Base-by-base conservation (phyloP, 2,329 filamentous ascomycete genomes). In the Colletotrichum paranaense region DNA sequence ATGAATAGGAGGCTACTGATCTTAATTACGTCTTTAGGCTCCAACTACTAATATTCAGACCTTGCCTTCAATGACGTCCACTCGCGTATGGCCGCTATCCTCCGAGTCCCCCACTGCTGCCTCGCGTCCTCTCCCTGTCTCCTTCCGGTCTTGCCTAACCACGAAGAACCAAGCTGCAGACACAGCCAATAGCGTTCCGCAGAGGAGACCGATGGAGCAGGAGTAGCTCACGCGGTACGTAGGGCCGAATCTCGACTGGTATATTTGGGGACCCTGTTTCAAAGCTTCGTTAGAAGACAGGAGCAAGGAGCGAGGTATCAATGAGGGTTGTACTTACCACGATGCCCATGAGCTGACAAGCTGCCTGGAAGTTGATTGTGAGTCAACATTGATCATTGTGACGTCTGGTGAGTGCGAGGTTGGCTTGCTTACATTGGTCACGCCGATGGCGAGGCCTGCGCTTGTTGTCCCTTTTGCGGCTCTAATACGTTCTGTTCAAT, bases 221-320 rank as follows among this genome's bases (percentile, higher is more conserved):
- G 78, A 77, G 75, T 81, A 84, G 73, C 81, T 83, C 14, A 84
- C 78, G 8, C 75, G 76, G 76, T 84, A 84, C 2, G 76, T 79
- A 32, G 82, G 83, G 1, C 82, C 82, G 71, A 83, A 84, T 68
- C 78, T 83, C 4, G 79, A 67, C 68, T 83, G 81, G 73, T 84
- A 84, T 5, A 84, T 81, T 74, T 83, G 82, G 16, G 83, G 83
- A 1, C 83, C 78, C 76, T 78, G 26, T 42, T 42, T 24, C 28
- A 5, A 14, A 38, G 35, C 30, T 19, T 46, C 9, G 28, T 65
- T 28, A 60, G 30, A 12, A 19, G 19, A 14, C 5, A 2, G 6
- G 14, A 14, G 14, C 16, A 11, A 24, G 1, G 19, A 12, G 8
- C 1, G 5, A 35, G 19, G 19, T 9, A 16, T 6, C 7, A 8